Conservation (phyloP, 352 stramenopile genomes). For the Globisporangium ultimum region DNA sequence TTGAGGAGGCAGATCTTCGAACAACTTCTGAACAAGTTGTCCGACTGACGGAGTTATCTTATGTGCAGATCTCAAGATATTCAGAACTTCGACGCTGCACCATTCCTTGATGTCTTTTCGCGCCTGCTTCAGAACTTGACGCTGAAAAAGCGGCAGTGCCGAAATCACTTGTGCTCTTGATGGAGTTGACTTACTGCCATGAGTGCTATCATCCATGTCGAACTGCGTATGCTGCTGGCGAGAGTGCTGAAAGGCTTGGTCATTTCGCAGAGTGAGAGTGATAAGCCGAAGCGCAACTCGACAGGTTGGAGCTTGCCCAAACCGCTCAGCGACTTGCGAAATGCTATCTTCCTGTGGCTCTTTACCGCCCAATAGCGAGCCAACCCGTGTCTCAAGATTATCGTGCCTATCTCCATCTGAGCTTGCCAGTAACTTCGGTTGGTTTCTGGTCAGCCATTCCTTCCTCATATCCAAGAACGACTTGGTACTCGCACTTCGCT, state of each 20-base stretch:
- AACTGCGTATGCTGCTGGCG: constrained; percentile 39
- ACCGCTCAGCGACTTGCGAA: constrained; percentile 57
- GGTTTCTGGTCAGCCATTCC: constrained; percentile 3
- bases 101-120: constrained; percentile 81
- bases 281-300: constrained; percentile 71
- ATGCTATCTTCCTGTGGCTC: constrained; percentile 18
- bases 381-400: constrained; percentile 36
- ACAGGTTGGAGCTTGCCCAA: constrained; percentile 30
- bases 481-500: constrained; percentile 47
- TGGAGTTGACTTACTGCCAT: constrained; percentile 18
- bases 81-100: constrained; percentile 78
- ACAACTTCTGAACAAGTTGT: constrained; percentile 65
- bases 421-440: constrained; percentile 15
- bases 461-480: constrained; percentile 43
- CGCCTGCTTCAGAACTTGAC: constrained; percentile 60
- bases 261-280: constrained; percentile 75
- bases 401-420: constrained; percentile 25
- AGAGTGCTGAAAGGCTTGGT: constrained; percentile 51
- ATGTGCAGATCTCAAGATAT: constrained; percentile 64
- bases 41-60: constrained; percentile 65
- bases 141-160: constrained; percentile 69
- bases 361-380: constrained; percentile 26
- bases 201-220: constrained; percentile 44
- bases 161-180: constrained; percentile 48
- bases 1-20: constrained; percentile 57